Evolutionary conservation across 1,139 yeast genomes (phyloP).

Genomic region (Yamadazyma diospyri): DNA sequence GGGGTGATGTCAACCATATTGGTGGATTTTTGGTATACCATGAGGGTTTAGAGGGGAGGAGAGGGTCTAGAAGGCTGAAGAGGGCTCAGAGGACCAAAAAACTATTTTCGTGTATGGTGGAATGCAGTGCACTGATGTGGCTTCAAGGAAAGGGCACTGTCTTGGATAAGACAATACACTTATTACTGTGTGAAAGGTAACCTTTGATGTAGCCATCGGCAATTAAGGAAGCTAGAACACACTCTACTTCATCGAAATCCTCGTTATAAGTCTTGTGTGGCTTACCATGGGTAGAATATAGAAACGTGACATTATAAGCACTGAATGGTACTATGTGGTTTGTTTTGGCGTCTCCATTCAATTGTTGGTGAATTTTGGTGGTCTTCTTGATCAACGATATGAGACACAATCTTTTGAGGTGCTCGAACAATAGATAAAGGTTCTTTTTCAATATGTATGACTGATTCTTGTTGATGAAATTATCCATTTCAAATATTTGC

Average conservation of each 20-base stretch:
- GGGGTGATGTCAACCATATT: too few relatives aligned
- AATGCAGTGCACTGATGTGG: too few relatives aligned
- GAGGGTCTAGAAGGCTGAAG: too few relatives aligned
- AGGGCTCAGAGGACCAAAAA: too few relatives aligned
- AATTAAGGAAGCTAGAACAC: conserved; percentile 67
- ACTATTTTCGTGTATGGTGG: too few relatives aligned
- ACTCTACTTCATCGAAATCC: conserved; percentile 57
- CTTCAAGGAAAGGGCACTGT: conserved; percentile 63
- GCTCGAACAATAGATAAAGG: conserved; percentile 59
- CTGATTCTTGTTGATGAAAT: conserved; percentile 42
- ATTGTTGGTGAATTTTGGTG: conserved; percentile 31
- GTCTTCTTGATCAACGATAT: conserved; percentile 52
- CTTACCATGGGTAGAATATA: conserved; percentile 22
- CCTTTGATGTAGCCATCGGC: conserved; percentile 68
- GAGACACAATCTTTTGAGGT: conserved; percentile 49
- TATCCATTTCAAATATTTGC: conserved; percentile 48
- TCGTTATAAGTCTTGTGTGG: conserved; percentile 4
- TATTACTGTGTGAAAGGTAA: conserved; percentile 72
- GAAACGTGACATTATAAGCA: conserved; percentile 47
- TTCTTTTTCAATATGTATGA: conserved; percentile 53
- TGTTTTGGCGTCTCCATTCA: conserved; percentile 24
- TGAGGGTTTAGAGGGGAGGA: not conserved
- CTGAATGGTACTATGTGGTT: conserved; percentile 44
- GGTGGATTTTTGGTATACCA: too few relatives aligned
- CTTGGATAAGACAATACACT: conserved; percentile 74